phyloP scores from a whole-genome alignment of 257 asterid genomes.

The Jaltomata sinuosa region DNA sequence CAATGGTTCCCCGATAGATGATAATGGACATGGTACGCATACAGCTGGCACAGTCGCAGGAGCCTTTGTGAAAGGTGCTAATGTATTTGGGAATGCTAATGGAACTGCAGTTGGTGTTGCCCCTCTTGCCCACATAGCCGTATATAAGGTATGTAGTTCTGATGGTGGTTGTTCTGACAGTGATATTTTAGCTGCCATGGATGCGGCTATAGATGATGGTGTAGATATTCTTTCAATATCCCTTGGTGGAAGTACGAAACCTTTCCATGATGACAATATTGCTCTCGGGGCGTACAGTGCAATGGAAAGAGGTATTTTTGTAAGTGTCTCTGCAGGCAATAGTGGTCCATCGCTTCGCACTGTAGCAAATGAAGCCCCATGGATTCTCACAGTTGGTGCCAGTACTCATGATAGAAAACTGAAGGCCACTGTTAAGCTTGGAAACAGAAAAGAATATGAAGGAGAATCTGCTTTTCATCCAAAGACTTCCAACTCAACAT shows the following conservation, averaged over 20 bases:
- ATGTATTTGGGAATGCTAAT: conserved; percentile 29
- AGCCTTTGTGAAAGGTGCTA: conserved; percentile 40
- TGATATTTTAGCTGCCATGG: conserved; percentile 35
- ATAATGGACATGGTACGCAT: conserved; percentile 44
- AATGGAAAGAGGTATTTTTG: conserved; percentile 32
- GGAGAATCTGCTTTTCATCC: conserved; percentile 37
- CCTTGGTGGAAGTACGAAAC: neutral
- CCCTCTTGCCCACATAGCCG: conserved; percentile 48
- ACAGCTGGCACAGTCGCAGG: conserved; percentile 51
- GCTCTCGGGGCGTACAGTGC: conserved; percentile 39
- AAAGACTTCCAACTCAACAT: neutral
- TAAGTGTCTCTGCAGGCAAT: conserved; percentile 36
- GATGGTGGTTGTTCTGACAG: conserved; percentile 16
- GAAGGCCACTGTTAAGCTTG: conserved; percentile 20
- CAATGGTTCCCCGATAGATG: conserved; percentile 13
- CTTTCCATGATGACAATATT: conserved; percentile 6
- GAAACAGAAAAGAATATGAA: conserved; percentile 7
- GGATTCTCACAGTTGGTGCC: conserved; percentile 53
- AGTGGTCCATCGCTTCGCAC: conserved; percentile 8
- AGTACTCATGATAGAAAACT: conserved; percentile 30
- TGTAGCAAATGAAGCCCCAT: conserved; percentile 23
- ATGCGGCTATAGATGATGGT: conserved; percentile 36
- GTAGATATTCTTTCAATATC: conserved; percentile 35
- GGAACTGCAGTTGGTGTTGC: conserved; percentile 50
- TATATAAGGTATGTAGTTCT: conserved; percentile 27